A percentile compares a stretch with the other conserved stretches of the same genome.
Conservation (phyloP, 768 basidiomycete species). For the Pholiota microspora region DNA sequence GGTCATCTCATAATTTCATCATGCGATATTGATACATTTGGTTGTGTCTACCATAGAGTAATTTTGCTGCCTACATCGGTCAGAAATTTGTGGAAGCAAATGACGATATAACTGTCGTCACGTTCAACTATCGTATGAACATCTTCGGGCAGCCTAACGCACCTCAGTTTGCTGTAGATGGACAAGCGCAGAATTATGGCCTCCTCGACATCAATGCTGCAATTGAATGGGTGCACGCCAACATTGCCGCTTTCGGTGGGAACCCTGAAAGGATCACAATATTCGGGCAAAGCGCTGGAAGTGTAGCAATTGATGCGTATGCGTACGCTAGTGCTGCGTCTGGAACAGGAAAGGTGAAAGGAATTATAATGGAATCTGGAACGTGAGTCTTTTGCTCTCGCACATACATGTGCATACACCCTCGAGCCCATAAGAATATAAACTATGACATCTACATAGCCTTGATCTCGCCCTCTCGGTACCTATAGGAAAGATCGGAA, state of each 20-base stretch:
- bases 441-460: too few relatives aligned
- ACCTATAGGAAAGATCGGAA: slow-evolving; percentile 3
- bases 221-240: slow-evolving; percentile 46
- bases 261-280: slow-evolving; percentile 35
- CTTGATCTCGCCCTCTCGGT: slow-evolving; percentile 5
- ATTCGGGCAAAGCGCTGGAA: slow-evolving; percentile 38
- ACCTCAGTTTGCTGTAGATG: slow-evolving; percentile 28
- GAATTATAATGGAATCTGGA: slow-evolving; percentile 10
- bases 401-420: too few relatives aligned
- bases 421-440: too few relatives aligned
- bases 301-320: slow-evolving; percentile 31
- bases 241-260: slow-evolving; percentile 45
- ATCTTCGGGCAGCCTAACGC: slow-evolving; percentile 39
- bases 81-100: slow-evolving; percentile 29
- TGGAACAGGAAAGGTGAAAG: slow-evolving; percentile 24
- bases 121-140: slow-evolving; percentile 38
- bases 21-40: too few relatives aligned
- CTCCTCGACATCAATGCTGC: slow-evolving; percentile 37
- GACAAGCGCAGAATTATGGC: slow-evolving; percentile 34
- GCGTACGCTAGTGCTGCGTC: slow-evolving; percentile 32
- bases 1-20: too few relatives aligned
- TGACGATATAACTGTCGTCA: slow-evolving; percentile 33
- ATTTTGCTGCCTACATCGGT: slow-evolving; percentile 25
- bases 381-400: background rate
- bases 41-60: too few relatives aligned